Conservation (phyloP, 2,329 filamentous ascomycete genomes). For the Diaporthe citrichinensis region DNA sequence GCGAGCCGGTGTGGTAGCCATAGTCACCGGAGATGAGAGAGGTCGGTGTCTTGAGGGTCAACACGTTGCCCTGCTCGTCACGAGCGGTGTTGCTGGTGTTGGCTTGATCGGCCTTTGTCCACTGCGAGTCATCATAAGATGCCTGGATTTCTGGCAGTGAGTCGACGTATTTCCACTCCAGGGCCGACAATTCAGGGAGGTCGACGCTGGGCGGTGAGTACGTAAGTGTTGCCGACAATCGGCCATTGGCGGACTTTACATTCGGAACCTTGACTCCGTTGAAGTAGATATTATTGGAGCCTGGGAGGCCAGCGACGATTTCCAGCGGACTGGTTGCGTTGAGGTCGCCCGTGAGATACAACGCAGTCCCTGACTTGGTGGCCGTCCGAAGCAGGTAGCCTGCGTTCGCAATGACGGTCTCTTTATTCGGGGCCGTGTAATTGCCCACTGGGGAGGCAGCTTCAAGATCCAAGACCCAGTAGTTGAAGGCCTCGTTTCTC, state of each 20-base stretch:
- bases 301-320: conserved; percentile 72
- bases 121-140: conserved; percentile 77
- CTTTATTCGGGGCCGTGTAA: conserved; percentile 52
- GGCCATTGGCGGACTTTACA: conserved; percentile 50
- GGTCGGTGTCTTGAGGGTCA: conserved; percentile 70
- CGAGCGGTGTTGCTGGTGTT: conserved; percentile 73
- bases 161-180: conserved; percentile 80
- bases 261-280: conserved; percentile 57
- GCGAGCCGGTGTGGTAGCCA: conserved; percentile 77
- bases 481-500: conserved; percentile 76
- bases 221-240: conserved; percentile 59
- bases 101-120: conserved; percentile 70
- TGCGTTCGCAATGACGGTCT: conserved; percentile 69
- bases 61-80: conserved; percentile 38
- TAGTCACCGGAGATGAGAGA: conserved; percentile 81
- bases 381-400: conserved; percentile 76
- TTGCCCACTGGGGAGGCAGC: conserved; percentile 37
- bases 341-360: conserved; percentile 78
- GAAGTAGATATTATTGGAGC: conserved; percentile 59
- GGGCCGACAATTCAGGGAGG: conserved; percentile 69
- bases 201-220: conserved; percentile 64
- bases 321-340: conserved; percentile 79
- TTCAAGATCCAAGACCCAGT: conserved; percentile 74
- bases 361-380: conserved; percentile 64
- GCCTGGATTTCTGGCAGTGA: conserved; percentile 77